Base-by-base conservation (phyloP, 208 protist species). In the Leishmania braziliensis region DNA sequence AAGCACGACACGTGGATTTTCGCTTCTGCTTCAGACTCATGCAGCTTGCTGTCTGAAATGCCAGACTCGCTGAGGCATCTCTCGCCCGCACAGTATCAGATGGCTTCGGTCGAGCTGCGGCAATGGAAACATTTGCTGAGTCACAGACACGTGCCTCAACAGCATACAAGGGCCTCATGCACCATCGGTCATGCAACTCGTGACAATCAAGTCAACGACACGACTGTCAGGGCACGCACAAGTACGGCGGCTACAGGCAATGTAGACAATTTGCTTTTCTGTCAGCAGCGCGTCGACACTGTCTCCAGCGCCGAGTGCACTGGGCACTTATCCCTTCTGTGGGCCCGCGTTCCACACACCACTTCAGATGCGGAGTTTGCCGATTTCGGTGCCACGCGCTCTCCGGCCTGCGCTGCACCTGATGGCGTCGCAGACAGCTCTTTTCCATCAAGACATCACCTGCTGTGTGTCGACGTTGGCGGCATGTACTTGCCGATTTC, bases 381-480 rank as follows among this genome's bases (percentile, higher is more conserved):
- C 9, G 69, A 73, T 3, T 29, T 73, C 29, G 39, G 53, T 51
- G 26, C 36, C 46, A 29, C 3, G 16, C 16, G 46, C n/a, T 76
- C 72, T 46, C 51, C 14, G 5, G 48, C 26, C 53, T 20, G n/a
- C 53, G n/a, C 18, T 62, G 51, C 51, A 39, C 6, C 51, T 46
- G 51, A 53, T 4, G 72, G 48, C 69, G 46, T 54, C 46, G 69
- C 3, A 29, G 69, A 54, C 26, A 46, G 14, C 10, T 73, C 46
- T 18, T 16, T 26, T n/a, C 9, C 69, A 53, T 23, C 36, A 73
- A 23, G 69, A 12, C 36, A 73, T n/a, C 29, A 14, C 9, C 39
- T 85, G 14, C 50, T 85, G 26, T 85, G 82, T 56, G 29, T 85
- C 2, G 82, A 85, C 39, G 70, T 85, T 12, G 70, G 72, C 23